phyloP scores from a whole-genome alignment of 2,329 filamentous ascomycete genomes.

The Trichoderma sp. region DNA sequence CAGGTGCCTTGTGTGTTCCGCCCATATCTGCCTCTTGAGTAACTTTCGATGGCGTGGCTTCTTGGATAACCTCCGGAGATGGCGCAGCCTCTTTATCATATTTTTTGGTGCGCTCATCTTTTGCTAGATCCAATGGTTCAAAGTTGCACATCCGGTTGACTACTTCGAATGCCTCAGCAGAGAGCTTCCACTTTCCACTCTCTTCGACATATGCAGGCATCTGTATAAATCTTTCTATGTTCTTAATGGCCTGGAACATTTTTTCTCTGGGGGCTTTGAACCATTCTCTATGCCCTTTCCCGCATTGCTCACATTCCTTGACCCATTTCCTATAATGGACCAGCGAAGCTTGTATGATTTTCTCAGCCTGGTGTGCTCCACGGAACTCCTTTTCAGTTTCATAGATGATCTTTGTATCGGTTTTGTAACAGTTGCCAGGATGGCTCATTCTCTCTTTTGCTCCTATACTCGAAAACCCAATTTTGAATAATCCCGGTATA shows the following conservation, averaged over 20 bases:
- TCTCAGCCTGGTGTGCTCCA: not conserved
- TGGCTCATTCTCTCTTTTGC: not conserved
- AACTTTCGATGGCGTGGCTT: not conserved
- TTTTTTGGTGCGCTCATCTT: not conserved
- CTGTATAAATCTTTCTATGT: not conserved
- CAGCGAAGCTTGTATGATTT: not conserved
- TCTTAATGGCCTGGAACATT: not conserved
- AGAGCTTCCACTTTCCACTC: not conserved
- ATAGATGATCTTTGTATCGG: not conserved
- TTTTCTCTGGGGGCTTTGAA: not conserved
- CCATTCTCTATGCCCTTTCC: not conserved
- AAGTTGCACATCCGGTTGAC: not conserved
- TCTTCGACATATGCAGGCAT: not conserved
- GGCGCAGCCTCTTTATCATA: not conserved
- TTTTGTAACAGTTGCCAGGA: not conserved
- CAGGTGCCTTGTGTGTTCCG: no score
- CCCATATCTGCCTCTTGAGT: no score
- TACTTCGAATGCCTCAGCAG: not conserved
- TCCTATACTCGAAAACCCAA: not conserved
- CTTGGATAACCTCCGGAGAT: not conserved
- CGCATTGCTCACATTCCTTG: not conserved
- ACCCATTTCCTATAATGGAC: not conserved
- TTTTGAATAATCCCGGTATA: not conserved
- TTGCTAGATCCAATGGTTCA: not conserved
- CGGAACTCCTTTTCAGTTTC: not conserved